Evolutionary conservation across 2,329 filamentous ascomycete species (phyloP), one percentile per base, ranked within the genome.

Genomic region (Curvularia verruculosa): DNA sequence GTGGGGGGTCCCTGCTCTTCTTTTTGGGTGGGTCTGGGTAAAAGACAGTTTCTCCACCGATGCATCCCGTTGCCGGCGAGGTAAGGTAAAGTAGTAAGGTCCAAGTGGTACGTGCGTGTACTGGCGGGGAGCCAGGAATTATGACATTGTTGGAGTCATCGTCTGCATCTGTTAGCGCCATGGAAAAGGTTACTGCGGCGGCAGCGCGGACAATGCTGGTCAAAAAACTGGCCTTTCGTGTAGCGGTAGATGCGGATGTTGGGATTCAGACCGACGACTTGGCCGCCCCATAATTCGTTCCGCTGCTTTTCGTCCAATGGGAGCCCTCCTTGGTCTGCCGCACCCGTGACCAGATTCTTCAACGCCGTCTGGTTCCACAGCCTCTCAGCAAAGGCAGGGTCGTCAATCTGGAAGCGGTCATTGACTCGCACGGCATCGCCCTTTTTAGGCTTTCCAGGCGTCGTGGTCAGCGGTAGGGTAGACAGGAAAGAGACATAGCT

Each of bases 231-330:
- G 0, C 91, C 91, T 63, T 89, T 85, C 1, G 84, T 85, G 76
- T 97, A 97, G 21, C 93, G 85, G 78, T 97, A 97, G 28, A 97
- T 86, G 31, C 94, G 84, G 53, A 97, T 96, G 64, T 96, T 96
- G 8, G 91, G 87, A 75, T 92, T 96, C 58, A 97, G 78, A 0
- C 92, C 92, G n/a, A 96, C 79, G 0, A 91, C 86, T 48, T 92
- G 84, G 26, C 92, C 92, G 55, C 90, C 92, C 91, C 92, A 96
- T 45, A 81, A 69, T 23, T 77, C 68, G 18, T 64, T 70, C 31
- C 75, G 72, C 49, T 75, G 67, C 7, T 65, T 67, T 15, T 71
- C 68, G 23, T 61, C 61, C 18, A 77, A 40, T 70, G 63, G 12
- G 13, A 71, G 66, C 3, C 56, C 73, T 8, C 56, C 73, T 6